Evolutionary conservation across 2,329 filamentous ascomycete species (phyloP), one percentile per base, ranked within the genome.

Genomic region (Fusarium acutatum): DNA sequence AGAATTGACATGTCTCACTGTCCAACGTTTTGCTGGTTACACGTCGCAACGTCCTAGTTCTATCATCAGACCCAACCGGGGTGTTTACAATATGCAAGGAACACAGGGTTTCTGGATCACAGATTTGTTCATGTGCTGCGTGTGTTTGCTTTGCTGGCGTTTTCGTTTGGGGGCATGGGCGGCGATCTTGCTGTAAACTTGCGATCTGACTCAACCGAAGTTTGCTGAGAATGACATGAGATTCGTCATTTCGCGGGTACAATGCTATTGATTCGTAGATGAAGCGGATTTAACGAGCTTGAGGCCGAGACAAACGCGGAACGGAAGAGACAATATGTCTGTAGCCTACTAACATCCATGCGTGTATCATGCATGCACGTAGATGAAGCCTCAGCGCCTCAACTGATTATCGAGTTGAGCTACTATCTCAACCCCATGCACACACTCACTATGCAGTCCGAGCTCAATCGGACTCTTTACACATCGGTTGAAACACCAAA

Each of bases 1-100:
- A 50, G 54, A 43, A 43, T 26, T 7, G 41, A 59, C 54, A 64
- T 38, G 70, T 75, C 70, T 75, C 52, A 75, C 65, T 26, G 35
- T 60, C 40, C 12, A 18, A 24, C 59, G 54, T 57, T 54, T 59
- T 50, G 58, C 53, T 59, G 63, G 67, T 64, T 68, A 69, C 67
- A 74, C 67, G 67, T 74, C 46, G 63, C 60, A 60, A 44, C 30
- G 47, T 4, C 26, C 26, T 30, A 15, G 17, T 12, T n/a, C 24
- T 35, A 70, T 72, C 71, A 49, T 60, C 60, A 69, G 67, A 72
- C 58, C 62, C 30, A 53, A n/a, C 32, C 26, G 32, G 30, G 30
- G 24, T 38, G 40, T 37, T 57, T 62, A 6, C 18, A 30, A 49
- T 49, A 69, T 72, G 44, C 49, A 69, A 72, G 50, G 59, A 58